Evolutionary conservation across 805 yeast genomes (phyloP), one percentile per base, ranked within the genome.

Genomic region (Komagataella phaffii): DNA sequence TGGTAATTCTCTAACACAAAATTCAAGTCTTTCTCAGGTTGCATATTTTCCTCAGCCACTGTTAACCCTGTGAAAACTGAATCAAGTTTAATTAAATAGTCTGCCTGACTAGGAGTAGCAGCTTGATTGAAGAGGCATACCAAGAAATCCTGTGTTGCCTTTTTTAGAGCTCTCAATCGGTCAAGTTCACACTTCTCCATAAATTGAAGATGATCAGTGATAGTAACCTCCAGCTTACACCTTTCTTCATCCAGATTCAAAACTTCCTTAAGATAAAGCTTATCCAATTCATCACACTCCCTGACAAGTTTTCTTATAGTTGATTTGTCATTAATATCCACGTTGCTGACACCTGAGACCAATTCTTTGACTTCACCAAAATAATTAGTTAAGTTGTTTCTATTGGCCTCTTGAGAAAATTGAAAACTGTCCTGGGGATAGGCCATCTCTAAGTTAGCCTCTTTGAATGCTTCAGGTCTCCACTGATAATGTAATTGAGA

Each of bases 111-210:
- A 8, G 8, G n/a, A 2, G 76, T 69, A 3, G 81, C 73, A 44
- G 82, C 73, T 49, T 76, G 79, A 59, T 79, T 80, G 44, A 87
- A 74, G 43, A 85, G 71, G 2, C 84, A 73, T 0, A 88, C 79
- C 19, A 85, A 68, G 57, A 85, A 85, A 62, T 87, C 95, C 50
- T 79, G 72, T 8, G 85, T 76, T 1, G 82, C 90, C 54, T 85
- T 83, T 63, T 87, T 86, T 54, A 88, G 68, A 0, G 93, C 93
- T 56, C 75, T 74, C 53, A 85, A 70, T 56, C 96, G 75, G 65
- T 88, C 95, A 43, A 77, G 64, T 66, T 88, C 96, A 67, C 93
- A 87, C 58, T 81, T 77, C 62, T 87, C 91, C 86, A 88, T 80
- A 62, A 83, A 86, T 19, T 81, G 66, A 50, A 83, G 69, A 60